Percentiles rank a stretch among this genome's conserved stretches.
Conservation (phyloP, 192 early-diverging fungal species). For the Coemansia sp. region DNA sequence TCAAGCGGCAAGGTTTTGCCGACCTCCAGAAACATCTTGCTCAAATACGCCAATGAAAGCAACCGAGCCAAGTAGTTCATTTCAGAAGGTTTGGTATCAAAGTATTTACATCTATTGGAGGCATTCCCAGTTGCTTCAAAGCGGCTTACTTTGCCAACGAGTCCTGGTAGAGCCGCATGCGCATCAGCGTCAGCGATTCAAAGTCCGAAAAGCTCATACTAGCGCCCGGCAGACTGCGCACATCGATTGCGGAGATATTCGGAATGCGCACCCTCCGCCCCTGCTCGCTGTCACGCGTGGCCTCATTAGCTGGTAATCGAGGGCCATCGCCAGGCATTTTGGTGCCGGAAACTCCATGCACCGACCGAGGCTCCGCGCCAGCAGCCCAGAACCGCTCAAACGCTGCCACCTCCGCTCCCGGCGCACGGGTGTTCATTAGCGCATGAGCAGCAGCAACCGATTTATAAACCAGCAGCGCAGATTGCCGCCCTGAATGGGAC, state of each 20-base stretch:
- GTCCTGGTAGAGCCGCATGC: conserved; percentile 34
- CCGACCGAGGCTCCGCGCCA: conserved; percentile 27
- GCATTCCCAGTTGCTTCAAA: not conserved
- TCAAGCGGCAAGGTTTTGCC: not conserved
- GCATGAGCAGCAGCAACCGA: conserved; percentile 39
- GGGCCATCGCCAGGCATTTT: not conserved
- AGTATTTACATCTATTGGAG: too few relatives aligned
- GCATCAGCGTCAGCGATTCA: conserved; percentile 46
- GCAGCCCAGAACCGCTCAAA: conserved; percentile 36
- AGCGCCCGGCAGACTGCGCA: conserved; percentile 27
- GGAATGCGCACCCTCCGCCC: conserved; percentile 5
- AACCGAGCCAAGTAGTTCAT: too few relatives aligned
- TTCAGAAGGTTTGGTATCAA: too few relatives aligned
- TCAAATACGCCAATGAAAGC: too few relatives aligned
- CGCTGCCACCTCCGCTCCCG: not conserved
- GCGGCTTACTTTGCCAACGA: not conserved
- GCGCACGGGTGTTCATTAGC: conserved; percentile 25
- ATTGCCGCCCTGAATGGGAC: conserved; percentile 7
- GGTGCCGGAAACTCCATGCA: conserved; percentile 5
- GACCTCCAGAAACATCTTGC: too few relatives aligned
- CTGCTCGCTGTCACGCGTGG: not conserved
- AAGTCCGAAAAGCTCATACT: conserved; percentile 38
- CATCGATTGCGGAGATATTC: conserved; percentile 25
- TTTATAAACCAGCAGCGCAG: conserved; percentile 40
- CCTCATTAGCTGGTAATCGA: not conserved